Base-by-base conservation (phyloP, 1,284 basidiomycete genomes). In the Inonotus obliquus region DNA sequence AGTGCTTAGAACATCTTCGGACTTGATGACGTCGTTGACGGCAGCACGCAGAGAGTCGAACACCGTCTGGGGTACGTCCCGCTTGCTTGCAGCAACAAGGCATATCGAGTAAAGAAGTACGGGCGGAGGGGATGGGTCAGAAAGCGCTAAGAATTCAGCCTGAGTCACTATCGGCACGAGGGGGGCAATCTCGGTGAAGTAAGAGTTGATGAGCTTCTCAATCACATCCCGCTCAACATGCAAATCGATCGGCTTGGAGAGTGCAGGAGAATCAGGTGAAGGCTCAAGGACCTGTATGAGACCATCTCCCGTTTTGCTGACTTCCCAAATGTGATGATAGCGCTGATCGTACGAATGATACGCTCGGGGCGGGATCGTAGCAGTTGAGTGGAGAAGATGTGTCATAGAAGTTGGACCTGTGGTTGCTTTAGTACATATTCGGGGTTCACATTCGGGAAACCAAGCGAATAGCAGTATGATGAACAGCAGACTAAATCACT, bases 41-140 rank as follows among this genome's bases (percentile, higher is more conserved):
- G 89, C 85, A 61, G 84, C 87, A 60, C 94, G 84, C 39, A 98
- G 86, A 7, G 87, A 85, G 68, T 94, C 88, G 70, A 95, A 96
- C 14, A 96, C 83, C 58, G 83, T 80, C 67, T 91, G 87, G 0
- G 94, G 90, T 3, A 93, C 88, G 59, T 93, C 87, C 56, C 95
- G 83, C 62, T 89, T 82, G 45, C 93, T 87, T 11, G 95, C 93
- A 4, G 94, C 91, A 23, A 96, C 86, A 39, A 94, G 87, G 74
- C 94, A 97, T 72, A 98, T 94, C 41, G 92, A 87, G 73, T 98
- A 97, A 25, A 98, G 82, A 63, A 98, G 75, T 44, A 95, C 80
- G 1, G 92, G 89, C 14, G 91, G 81, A 0, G 92, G 91, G 10
- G 85, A 86, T 29, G 83, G 79, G 57, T 75, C 83, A 17, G 77